Percentiles rank a stretch among this genome's conserved stretches.
These are phyloP conservation scores for Lunularia cruciata DNA, from an alignment of 225 moss, liverwort and hornwort genomes.

Conservation along the genomic window DNA sequence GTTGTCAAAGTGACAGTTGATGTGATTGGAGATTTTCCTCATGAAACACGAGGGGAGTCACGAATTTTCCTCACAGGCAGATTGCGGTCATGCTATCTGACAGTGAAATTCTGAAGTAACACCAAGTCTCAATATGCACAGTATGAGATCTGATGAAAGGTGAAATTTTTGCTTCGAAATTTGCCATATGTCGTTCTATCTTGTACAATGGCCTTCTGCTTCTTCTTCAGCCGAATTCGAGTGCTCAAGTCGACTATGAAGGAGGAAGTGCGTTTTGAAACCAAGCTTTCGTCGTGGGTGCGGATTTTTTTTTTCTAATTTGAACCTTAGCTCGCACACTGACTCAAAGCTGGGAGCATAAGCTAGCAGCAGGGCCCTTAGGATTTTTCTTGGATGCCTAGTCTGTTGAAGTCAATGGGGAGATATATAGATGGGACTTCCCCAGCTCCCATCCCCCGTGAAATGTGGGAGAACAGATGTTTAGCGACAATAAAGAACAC, in stretches of 20 bases:
- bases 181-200: background rate
- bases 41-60: background rate
- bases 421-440: no score
- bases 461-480: background rate
- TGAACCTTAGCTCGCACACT: background rate
- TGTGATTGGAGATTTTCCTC: background rate
- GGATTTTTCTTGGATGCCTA: no score
- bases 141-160: background rate
- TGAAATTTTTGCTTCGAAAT: background rate
- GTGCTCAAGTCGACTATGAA: background rate
- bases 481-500: background rate
- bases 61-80: no score
- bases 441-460: background rate
- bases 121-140: background rate
- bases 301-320: background rate
- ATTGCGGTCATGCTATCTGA: no score
- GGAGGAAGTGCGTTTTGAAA: background rate
- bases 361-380: no score
- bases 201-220: background rate
- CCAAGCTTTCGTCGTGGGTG: conserved; percentile 5
- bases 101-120: background rate
- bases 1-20: background rate
- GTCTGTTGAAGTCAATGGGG: no score
- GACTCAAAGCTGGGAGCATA: background rate
- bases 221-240: background rate